A percentile compares a stretch with the other conserved stretches of the same genome.
Evolutionary conservation across 2,329 filamentous ascomycete genomes (phyloP).

Genomic region (Fusarium zealandicum): DNA sequence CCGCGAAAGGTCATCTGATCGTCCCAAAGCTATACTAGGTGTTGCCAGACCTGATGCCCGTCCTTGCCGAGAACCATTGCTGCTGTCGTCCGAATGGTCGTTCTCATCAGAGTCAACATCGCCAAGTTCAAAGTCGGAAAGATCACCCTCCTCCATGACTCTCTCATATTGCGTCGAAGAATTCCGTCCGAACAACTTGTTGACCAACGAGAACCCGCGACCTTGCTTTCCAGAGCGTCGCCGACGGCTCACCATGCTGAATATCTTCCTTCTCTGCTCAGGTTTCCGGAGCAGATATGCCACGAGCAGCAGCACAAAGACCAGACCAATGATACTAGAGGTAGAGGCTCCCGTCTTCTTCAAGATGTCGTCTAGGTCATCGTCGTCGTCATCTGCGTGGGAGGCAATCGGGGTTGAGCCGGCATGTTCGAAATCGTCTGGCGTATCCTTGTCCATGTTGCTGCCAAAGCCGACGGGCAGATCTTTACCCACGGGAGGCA

Average conservation of each 20-base stretch:
- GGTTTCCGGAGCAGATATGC: slow-evolving; percentile 80
- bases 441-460: slow-evolving; percentile 71
- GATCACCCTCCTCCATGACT: slow-evolving; percentile 82
- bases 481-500: slow-evolving; percentile 66
- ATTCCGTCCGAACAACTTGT: slow-evolving; percentile 70
- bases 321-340: slow-evolving; percentile 78
- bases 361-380: slow-evolving; percentile 70
- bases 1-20: slow-evolving; percentile 56
- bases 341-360: slow-evolving; percentile 72
- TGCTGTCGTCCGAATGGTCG: slow-evolving; percentile 69
- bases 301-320: slow-evolving; percentile 74
- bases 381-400: slow-evolving; percentile 55
- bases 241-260: slow-evolving; percentile 41
- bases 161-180: slow-evolving; percentile 73
- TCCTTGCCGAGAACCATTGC: slow-evolving; percentile 62
- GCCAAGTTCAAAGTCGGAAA: slow-evolving; percentile 78
- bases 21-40: slow-evolving; percentile 64
- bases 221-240: slow-evolving; percentile 49
- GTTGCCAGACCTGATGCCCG: slow-evolving; percentile 72
- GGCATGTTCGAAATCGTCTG: slow-evolving; percentile 84
- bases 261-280: slow-evolving; percentile 65
- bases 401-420: slow-evolving; percentile 59
- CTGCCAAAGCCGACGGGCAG: slow-evolving; percentile 92
- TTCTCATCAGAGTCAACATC: slow-evolving; percentile 70
- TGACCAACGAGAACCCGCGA: slow-evolving; percentile 61